phyloP scores from a whole-genome alignment of 306 rosid genomes.

The Crataegus laevigata region DNA sequence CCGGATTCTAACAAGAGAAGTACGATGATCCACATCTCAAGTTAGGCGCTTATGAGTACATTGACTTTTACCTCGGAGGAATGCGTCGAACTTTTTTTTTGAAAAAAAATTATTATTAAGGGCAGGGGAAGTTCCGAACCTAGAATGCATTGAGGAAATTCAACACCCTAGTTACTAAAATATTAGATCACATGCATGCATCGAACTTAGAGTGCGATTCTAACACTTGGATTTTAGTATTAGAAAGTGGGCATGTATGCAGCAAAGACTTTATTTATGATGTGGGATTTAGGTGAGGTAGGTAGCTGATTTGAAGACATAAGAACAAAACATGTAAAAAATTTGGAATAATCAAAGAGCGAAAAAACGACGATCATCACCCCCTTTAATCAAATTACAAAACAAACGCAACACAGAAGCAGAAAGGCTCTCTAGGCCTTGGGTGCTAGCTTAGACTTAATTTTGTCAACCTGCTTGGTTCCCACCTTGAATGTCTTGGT shows the following conservation, averaged over 20 bases:
- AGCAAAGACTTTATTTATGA: not conserved
- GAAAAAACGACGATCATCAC: not conserved
- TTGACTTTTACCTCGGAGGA: too few species aligned
- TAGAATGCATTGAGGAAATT: too few species aligned
- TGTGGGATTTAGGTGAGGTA: not conserved
- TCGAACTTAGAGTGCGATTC: too few species aligned
- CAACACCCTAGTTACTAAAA: too few species aligned
- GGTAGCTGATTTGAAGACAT: not conserved
- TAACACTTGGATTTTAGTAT: too few species aligned
- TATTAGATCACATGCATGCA: too few species aligned
- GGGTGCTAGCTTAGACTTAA: conserved; percentile 61
- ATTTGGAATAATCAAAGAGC: not conserved
- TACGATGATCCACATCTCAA: too few species aligned
- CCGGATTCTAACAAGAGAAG: too few species aligned
- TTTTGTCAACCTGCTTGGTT: conserved; percentile 53
- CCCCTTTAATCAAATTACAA: not conserved
- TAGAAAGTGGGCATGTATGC: not conserved
- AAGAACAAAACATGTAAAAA: not conserved
- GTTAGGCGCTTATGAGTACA: too few species aligned
- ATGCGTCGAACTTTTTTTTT: too few species aligned
- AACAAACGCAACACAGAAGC: not conserved
- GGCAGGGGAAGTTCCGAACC: too few species aligned
- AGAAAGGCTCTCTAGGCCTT: conserved; percentile 22
- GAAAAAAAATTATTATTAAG: too few species aligned
- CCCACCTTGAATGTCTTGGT: conserved; percentile 55